Evolutionary conservation across 2,329 filamentous ascomycete genomes (phyloP).

Genomic region (Akanthomyces uredinophilus): DNA sequence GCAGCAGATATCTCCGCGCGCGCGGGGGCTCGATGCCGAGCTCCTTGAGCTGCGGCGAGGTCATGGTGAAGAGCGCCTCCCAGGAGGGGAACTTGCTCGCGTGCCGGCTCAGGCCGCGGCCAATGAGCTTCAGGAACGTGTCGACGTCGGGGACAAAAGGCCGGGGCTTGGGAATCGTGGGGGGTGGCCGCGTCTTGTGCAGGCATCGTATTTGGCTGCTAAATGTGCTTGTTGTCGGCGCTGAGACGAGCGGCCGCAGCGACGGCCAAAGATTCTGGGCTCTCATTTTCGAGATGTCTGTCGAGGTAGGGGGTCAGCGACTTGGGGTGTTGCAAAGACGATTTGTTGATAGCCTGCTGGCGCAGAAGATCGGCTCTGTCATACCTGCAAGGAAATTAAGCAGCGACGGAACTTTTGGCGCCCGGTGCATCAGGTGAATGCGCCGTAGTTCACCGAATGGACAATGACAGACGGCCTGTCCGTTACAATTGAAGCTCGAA

Average conservation of each 20-base stretch:
- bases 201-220: conserved; percentile 36
- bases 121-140: conserved; percentile 88
- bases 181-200: conserved; percentile 36
- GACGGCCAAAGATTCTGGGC: conserved; percentile 28
- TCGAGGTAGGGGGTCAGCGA: conserved; percentile 5
- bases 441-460: not conserved
- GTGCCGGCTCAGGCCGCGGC: conserved; percentile 77
- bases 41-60: conserved; percentile 70
- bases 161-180: conserved; percentile 61
- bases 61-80: conserved; percentile 82
- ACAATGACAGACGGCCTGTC: not conserved
- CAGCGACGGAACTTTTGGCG: not conserved
- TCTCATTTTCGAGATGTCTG: conserved; percentile 24
- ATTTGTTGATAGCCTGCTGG: not conserved
- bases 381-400: not conserved
- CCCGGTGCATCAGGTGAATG: not conserved
- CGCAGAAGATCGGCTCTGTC: not conserved
- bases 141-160: conserved; percentile 79
- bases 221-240: conserved; percentile 21
- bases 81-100: conserved; percentile 83
- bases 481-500: conserved; percentile 11
- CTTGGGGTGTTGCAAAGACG: not conserved
- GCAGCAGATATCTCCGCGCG: conserved; percentile 74
- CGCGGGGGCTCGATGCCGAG: conserved; percentile 84
- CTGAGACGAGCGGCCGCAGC: conserved; percentile 29